Evolutionary conservation across 257 asterid genomes (phyloP), one percentile per base, ranked within the genome.

Genomic region (Lantana camara): DNA sequence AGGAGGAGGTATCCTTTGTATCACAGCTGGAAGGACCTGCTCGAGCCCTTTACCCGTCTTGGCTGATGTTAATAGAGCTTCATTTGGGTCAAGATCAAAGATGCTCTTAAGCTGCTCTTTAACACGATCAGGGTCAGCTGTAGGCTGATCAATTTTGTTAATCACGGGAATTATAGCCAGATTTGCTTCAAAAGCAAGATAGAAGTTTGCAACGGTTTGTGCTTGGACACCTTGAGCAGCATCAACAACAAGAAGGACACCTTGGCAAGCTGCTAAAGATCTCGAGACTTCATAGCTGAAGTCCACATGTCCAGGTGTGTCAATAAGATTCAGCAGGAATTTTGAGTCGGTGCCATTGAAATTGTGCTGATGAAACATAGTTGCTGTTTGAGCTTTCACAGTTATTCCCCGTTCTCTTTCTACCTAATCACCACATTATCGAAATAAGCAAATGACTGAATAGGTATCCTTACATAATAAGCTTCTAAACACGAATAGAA

Each of bases 171-270:
- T 66, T 63, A 93, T 76, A 17, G 85, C 24, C 37, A 93, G 95
- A 75, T 90, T 90, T 54, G 96, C 82, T 73, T 90, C 99, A 50
- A 90, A 93, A 45, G 99, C 99, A 45, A 93, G 90, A 78, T 87
- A 93, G 75, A 93, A 93, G 77, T 93, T 93, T 3, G 99, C 99
- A 45, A 93, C 96, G 0, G 99, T 93, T 73, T 93, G 99, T 34
- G 99, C 97, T 78, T 93, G 99, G 64, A 93, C 97, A 44, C 99
- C 99, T 74, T 90, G 97, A 21, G 97, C 99, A 30, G 97, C 99
- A 62, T 93, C 99, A 46, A 93, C 99, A 30, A 93, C 95, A 15
- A 93, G 91, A 67, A 93, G 96, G 57, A 87, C 97, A 17, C 97
- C 97, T 55, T 93, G 99, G 82, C 99, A 93, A 70, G 99, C 99